Base-by-base conservation (phyloP, 106 monocot genomes). In the Apostasia shenzhenica region DNA sequence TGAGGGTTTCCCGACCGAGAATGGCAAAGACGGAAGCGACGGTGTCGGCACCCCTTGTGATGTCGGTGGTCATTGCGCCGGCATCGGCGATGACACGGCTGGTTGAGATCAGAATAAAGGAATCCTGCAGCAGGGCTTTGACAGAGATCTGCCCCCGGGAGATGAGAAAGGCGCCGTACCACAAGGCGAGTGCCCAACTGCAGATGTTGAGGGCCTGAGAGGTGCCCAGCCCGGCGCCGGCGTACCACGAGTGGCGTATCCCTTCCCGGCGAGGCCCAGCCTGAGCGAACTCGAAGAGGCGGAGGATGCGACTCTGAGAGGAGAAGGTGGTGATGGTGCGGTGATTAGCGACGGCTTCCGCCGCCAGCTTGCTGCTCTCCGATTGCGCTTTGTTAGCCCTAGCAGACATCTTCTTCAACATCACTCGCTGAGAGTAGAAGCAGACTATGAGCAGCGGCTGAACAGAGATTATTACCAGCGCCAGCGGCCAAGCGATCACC, bases 241-340 rank as follows among this genome's bases (percentile, higher is more conserved):
- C 86, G 14, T 56, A 66, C 82, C 82, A 86, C 1, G 82, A 79
- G 59, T 79, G 81, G 7, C 78, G 74, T 48, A 72, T 46, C 65
- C 75, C 72, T 58, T 85, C 78, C 10, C 62, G 54, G 54, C 75
- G 71, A 5, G 86, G 79, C 3, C 65, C 72, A 14, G 75, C 62
- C 14, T 86, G 86, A 45, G 82, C 69, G 2, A 40, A 45, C 4
- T 75, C 69, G 58, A 86, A 86, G 45, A 82, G 59, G 60, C 59
- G 54, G 57, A 86, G 79, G 57, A 86, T 82, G 50, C 86, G 78
- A 26, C 69, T 65, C 54, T 82, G 86, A 11, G 82, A 86, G 39
- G 86, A 86, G 76, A 86, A 86, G 45, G 86, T 79, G 14, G 86
- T 82, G 72, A 86, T 58, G 12, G 86, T 86, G 53, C 82, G 86